Conservation (phyloP, 129 eudicot genomes). For the Escallonia herrerae region DNA sequence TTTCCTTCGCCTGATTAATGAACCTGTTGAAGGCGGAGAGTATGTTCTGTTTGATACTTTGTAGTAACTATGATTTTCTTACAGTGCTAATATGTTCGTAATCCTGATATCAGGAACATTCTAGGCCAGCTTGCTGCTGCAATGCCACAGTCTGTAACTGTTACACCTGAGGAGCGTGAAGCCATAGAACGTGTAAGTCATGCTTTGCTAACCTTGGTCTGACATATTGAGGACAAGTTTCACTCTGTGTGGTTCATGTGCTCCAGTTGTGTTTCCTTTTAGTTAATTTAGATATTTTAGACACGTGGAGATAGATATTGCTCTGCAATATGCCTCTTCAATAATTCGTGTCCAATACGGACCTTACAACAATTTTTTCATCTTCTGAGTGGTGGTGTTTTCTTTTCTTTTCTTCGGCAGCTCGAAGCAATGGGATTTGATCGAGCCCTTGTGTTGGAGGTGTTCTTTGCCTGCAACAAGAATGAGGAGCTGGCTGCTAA, state of each 20-base stretch:
- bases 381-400: neutral
- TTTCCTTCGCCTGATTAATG: slow-evolving; percentile 82
- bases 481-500: slow-evolving; percentile 81
- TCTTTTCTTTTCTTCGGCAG: slow-evolving; percentile 18
- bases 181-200: slow-evolving; percentile 82
- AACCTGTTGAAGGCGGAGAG: slow-evolving; percentile 92
- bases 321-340: no score
- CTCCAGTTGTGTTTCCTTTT: no score
- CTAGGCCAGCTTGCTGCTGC: slow-evolving; percentile 59
- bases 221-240: no score
- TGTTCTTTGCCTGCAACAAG: slow-evolving; percentile 85
- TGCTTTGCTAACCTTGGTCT: neutral
- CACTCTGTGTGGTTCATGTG: no score
- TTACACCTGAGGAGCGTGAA: slow-evolving; percentile 85
- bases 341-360: neutral
- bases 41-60: slow-evolving; percentile 7
- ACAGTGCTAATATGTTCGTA: neutral
- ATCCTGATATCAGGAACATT: slow-evolving; percentile 42
- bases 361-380: no score
- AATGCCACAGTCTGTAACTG: slow-evolving; percentile 74
- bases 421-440: slow-evolving; percentile 84
- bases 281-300: no score
- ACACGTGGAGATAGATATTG: no score
- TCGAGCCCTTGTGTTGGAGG: slow-evolving; percentile 60
- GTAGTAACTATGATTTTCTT: neutral